Percentiles rank a stretch among this genome's conserved stretches.
These are phyloP conservation scores for Daedaleopsis sinensis DNA, from an alignment of 768 basidiomycete species.

Conservation along the genomic window DNA sequence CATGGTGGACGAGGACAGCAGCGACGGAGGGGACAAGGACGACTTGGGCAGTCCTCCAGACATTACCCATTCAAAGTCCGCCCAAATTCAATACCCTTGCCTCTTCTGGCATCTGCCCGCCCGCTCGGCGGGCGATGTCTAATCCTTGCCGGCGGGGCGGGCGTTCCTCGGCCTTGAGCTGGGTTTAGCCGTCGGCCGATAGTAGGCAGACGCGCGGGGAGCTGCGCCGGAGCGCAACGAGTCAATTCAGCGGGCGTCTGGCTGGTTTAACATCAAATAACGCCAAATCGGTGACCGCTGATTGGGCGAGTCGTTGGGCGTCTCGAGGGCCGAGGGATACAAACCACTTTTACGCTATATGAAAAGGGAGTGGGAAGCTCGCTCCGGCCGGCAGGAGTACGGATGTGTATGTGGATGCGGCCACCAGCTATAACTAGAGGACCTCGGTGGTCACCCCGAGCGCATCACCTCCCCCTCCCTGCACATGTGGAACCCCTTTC, in stretches of 20 bases:
- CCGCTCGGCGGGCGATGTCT: not conserved
- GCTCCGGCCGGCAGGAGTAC: no score
- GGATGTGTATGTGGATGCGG: no score
- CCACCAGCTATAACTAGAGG: no score
- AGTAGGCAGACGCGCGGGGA: no score
- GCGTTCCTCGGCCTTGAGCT: not conserved
- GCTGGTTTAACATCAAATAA: no score
- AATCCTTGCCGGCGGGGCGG: not conserved
- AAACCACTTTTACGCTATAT: no score
- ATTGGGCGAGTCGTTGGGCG: not conserved
- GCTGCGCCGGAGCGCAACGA: no score
- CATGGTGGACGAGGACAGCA: conserved; percentile 21
- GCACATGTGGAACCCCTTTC: conserved; percentile 24
- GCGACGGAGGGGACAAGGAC: conserved; percentile 7
- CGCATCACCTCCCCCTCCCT: not conserved
- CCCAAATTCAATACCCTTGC: conserved; percentile 19
- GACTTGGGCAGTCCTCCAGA: conserved; percentile 4
- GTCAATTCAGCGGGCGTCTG: no score
- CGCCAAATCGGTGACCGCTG: no score
- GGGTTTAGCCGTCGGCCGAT: not conserved
- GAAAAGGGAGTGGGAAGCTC: no score
- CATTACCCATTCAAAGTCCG: conserved; percentile 24
- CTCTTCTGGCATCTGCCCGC: conserved; percentile 10
- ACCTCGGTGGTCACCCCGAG: no score
- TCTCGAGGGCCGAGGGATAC: not conserved